These are phyloP conservation scores for Yarrowia sp. DNA, from an alignment of 805 yeast genomes.

Conservation along the genomic window DNA sequence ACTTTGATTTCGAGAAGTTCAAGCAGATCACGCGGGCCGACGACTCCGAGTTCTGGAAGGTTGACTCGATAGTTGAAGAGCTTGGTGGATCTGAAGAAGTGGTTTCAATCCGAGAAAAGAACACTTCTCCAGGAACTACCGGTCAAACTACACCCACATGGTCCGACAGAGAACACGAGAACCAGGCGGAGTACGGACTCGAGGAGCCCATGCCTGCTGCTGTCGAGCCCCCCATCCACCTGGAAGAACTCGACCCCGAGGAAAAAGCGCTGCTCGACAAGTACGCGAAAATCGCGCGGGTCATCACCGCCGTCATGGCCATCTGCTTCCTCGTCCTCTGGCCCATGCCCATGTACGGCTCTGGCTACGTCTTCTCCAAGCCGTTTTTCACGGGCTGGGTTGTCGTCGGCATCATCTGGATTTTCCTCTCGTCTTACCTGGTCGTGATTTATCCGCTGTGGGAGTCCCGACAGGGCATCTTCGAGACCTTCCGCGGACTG, in stretches of 20 bases:
- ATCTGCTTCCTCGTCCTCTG: constrained; percentile 66
- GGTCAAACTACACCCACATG: too few species aligned
- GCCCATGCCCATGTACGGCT: constrained; percentile 96
- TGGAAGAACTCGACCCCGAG: constrained; percentile 39
- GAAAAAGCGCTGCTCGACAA: constrained; percentile 54
- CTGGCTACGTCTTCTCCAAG: constrained; percentile 70
- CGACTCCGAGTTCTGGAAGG: constrained; percentile 26
- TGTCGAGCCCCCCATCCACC: constrained; percentile 39
- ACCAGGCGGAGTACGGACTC: constrained; percentile 35
- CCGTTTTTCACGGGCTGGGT: constrained; percentile 88
- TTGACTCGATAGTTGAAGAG: not conserved
- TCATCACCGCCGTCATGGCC: constrained; percentile 59
- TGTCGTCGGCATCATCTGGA: constrained; percentile 76
- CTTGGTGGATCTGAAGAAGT: not conserved
- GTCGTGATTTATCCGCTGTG: constrained; percentile 68
- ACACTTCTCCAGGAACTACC: too few species aligned
- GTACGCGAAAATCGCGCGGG: constrained; percentile 61
- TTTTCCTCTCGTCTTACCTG: constrained; percentile 50
- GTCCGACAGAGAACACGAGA: too few species aligned
- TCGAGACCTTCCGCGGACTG: constrained; percentile 66
- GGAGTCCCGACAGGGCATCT: constrained; percentile 71
- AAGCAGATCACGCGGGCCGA: constrained; percentile 47
- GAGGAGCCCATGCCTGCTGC: not conserved
- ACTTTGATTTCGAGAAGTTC: constrained; percentile 69
- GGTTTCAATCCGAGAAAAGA: not conserved